These are phyloP conservation scores for Beauveria varroae DNA, from an alignment of 2,329 filamentous ascomycete genomes.

Conservation along the genomic window DNA sequence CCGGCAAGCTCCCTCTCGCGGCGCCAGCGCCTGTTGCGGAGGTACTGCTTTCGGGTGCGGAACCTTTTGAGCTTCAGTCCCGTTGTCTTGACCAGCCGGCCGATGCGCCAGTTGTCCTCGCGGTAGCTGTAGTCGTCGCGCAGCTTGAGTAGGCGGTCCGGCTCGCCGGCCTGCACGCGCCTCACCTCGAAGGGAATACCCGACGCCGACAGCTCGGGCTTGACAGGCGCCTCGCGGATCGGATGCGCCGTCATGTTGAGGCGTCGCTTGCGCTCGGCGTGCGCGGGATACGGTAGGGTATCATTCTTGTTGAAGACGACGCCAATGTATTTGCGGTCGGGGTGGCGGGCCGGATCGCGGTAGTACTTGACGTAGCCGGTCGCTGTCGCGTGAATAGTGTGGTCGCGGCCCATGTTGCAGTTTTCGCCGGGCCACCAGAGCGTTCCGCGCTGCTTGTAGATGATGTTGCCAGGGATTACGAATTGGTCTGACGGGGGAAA, in stretches of 20 bases:
- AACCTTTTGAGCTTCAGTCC: slow-evolving; percentile 42
- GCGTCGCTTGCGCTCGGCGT: slow-evolving; percentile 65
- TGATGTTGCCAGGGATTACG: slow-evolving; percentile 93
- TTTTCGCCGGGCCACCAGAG: slow-evolving; percentile 95
- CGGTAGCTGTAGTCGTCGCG: slow-evolving; percentile 50
- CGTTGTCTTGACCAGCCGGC: slow-evolving; percentile 45
- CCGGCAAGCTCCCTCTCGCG: slow-evolving; percentile 34
- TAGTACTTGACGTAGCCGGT: slow-evolving; percentile 96
- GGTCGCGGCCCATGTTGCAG: slow-evolving; percentile 87
- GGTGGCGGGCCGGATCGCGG: slow-evolving; percentile 73
- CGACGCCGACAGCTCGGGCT: slow-evolving; percentile 38
- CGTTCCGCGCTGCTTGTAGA: slow-evolving; percentile 94
- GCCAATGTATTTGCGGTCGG: slow-evolving; percentile 89
- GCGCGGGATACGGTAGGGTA: slow-evolving; percentile 65
- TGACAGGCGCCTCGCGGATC: slow-evolving; percentile 30
- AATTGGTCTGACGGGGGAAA: slow-evolving; percentile 62
- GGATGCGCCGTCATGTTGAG: slow-evolving; percentile 62
- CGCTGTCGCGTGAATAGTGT: slow-evolving; percentile 84
- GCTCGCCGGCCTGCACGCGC: slow-evolving; percentile 33
- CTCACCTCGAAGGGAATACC: slow-evolving; percentile 42
- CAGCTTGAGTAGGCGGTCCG: slow-evolving; percentile 42
- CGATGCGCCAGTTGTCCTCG: slow-evolving; percentile 54
- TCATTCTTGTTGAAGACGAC: slow-evolving; percentile 80
- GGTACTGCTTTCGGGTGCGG: slow-evolving; percentile 41
- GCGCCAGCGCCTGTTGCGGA: slow-evolving; percentile 37